Evolutionary conservation across 2,329 filamentous ascomycete species (phyloP).

Genomic region (Monosporascus sp.): DNA sequence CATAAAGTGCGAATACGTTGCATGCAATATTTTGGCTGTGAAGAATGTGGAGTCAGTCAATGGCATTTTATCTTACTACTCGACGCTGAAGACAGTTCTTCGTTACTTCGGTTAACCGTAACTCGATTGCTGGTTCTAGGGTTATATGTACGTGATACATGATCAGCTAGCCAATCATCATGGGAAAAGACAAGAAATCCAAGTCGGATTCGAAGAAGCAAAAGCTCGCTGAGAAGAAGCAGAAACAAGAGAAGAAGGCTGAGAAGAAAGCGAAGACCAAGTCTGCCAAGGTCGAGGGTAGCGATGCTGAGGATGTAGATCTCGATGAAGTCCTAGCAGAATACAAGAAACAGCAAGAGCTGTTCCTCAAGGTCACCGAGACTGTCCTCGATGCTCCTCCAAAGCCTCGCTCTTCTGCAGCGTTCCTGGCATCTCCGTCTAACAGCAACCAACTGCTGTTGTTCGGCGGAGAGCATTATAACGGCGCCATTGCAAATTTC

Average conservation of each 20-base stretch:
- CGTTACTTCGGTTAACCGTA: not conserved
- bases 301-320: conserved; percentile 87
- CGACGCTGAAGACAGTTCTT: too few species aligned
- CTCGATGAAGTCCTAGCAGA: conserved; percentile 89
- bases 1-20: too few species aligned
- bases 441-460: conserved; percentile 84
- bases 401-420: conserved; percentile 70
- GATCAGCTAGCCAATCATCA: conserved; percentile 12
- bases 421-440: conserved; percentile 76
- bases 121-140: not conserved
- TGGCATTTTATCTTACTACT: too few species aligned
- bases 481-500: conserved; percentile 76
- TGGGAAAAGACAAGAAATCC: conserved; percentile 41
- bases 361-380: conserved; percentile 91
- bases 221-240: conserved; percentile 56
- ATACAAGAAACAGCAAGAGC: conserved; percentile 88
- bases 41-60: too few species aligned
- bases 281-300: conserved; percentile 67
- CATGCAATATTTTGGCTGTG: too few species aligned
- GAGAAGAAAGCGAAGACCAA: conserved; percentile 78
- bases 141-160: not conserved
- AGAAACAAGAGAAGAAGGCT: conserved; percentile 82
- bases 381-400: conserved; percentile 65
- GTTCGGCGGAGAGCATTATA: conserved; percentile 94
- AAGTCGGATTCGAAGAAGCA: conserved; percentile 39